Conservation (phyloP, 2,329 filamentous ascomycete species). For the Blastomyces emzantsi region DNA sequence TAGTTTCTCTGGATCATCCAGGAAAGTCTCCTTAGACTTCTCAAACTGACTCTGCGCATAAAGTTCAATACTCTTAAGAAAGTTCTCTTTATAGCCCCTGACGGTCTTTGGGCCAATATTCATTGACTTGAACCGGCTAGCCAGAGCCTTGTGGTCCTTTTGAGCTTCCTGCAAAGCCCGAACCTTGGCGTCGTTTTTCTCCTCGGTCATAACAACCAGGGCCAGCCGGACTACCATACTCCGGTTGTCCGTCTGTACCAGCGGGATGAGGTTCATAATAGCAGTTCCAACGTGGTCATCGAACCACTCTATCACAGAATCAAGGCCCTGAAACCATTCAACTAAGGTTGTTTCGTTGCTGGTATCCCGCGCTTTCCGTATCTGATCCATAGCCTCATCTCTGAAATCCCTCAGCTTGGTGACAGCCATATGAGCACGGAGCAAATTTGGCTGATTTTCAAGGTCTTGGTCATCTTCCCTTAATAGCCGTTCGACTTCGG, state of each 20-base stretch:
- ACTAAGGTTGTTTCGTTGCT: slow-evolving; percentile 73
- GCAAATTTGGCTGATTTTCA: slow-evolving; percentile 84
- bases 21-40: slow-evolving; percentile 61
- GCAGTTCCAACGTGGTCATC: slow-evolving; percentile 87
- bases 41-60: slow-evolving; percentile 67
- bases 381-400: slow-evolving; percentile 95
- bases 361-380: slow-evolving; percentile 62
- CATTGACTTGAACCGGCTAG: slow-evolving; percentile 87
- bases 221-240: slow-evolving; percentile 85
- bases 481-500: slow-evolving; percentile 67
- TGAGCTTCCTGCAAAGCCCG: slow-evolving; percentile 87
- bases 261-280: slow-evolving; percentile 78
- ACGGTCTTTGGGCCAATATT: slow-evolving; percentile 86
- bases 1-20: slow-evolving; percentile 71
- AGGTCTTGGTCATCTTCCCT: slow-evolving; percentile 73
- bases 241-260: slow-evolving; percentile 79
- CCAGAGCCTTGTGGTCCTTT: slow-evolving; percentile 91
- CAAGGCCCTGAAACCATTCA: slow-evolving; percentile 80
- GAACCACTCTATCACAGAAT: slow-evolving; percentile 86
- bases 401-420: slow-evolving; percentile 87
- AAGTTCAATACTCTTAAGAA: slow-evolving; percentile 67
- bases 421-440: slow-evolving; percentile 84
- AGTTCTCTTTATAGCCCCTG: slow-evolving; percentile 94
- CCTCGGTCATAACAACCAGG: slow-evolving; percentile 87
- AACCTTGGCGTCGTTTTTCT: slow-evolving; percentile 90